These are phyloP conservation scores for Rhizomucor pusillus DNA, from an alignment of 371 early-diverging fungal genomes.

Conservation along the genomic window DNA sequence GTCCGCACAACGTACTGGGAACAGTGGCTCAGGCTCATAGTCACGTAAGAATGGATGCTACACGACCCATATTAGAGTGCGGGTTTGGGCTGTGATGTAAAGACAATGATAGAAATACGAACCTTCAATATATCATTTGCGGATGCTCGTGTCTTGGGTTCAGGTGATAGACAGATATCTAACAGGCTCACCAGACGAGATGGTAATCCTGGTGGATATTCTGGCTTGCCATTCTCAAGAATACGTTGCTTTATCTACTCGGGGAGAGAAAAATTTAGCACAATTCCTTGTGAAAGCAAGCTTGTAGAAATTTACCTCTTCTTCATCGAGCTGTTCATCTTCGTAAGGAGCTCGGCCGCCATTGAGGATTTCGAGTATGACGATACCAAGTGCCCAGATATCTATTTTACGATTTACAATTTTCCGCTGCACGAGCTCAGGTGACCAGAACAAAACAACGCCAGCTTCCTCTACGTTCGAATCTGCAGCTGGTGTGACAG, in stretches of 20 bases:
- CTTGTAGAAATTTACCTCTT: constrained; percentile 26
- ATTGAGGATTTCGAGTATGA: constrained; percentile 44
- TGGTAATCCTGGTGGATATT: constrained; percentile 38
- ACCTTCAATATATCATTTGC: constrained; percentile 37
- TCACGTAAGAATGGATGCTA: constrained; percentile 42
- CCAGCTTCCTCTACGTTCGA: constrained; percentile 51
- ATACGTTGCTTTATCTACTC: constrained; percentile 49
- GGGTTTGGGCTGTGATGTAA: no score
- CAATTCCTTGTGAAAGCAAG: no score
- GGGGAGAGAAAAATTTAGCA: neutral
- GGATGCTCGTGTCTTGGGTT: constrained; percentile 33
- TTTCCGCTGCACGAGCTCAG: constrained; percentile 45
- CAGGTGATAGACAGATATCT: constrained; percentile 38
- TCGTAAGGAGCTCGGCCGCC: constrained; percentile 53
- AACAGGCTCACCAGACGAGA: constrained; percentile 32
- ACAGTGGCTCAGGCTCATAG: constrained; percentile 38
- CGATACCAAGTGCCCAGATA: constrained; percentile 51
- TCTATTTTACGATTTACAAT: constrained; percentile 46
- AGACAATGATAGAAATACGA: no score
- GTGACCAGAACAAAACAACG: constrained; percentile 53
- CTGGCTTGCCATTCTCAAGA: constrained; percentile 32
- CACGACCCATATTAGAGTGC: neutral
- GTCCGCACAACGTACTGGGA: constrained; percentile 19
- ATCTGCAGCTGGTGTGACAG: constrained; percentile 47
- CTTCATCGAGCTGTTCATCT: constrained; percentile 47